Evolutionary conservation across 2,329 filamentous ascomycete genomes (phyloP).

Genomic region (Pseudomassariella vexata): DNA sequence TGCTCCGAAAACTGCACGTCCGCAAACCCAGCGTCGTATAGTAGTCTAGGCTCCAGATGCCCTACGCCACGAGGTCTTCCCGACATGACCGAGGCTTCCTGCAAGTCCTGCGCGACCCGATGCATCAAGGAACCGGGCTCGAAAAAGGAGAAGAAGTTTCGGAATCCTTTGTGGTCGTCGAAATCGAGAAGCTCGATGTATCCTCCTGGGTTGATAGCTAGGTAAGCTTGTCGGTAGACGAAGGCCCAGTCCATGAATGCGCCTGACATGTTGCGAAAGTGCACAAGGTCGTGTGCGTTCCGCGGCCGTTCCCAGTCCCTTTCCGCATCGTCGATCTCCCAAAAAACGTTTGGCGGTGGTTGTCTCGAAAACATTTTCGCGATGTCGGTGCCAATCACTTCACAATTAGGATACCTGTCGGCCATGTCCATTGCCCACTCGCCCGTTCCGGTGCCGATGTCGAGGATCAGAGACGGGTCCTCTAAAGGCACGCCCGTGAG

Average conservation of each 20-base stretch:
- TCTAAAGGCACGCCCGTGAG: conserved; percentile 37
- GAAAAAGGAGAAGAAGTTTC: conserved; percentile 33
- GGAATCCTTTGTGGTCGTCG: conserved; percentile 36
- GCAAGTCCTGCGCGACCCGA: conserved; percentile 32
- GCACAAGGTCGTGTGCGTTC: conserved; percentile 50
- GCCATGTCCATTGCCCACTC: conserved; percentile 48
- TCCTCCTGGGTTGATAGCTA: conserved; percentile 49
- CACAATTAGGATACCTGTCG: conserved; percentile 45
- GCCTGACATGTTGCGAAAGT: conserved; percentile 50
- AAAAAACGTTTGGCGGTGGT: conserved; percentile 53
- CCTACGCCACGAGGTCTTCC: conserved; percentile 38
- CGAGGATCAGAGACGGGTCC: conserved; percentile 40
- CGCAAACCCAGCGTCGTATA: conserved; percentile 45
- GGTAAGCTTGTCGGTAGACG: conserved; percentile 46
- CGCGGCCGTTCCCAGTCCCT: conserved; percentile 49
- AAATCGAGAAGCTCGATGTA: conserved; percentile 53
- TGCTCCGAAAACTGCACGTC: conserved; percentile 43
- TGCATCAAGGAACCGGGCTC: conserved; percentile 39
- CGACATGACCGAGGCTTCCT: conserved; percentile 35
- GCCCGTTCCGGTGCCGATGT: conserved; percentile 55
- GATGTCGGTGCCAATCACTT: conserved; percentile 54
- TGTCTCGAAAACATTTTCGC: conserved; percentile 52
- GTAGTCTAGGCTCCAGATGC: conserved; percentile 38
- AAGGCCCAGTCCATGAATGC: conserved; percentile 51
- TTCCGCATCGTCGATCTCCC: conserved; percentile 55